Conservation (phyloP, 2,329 filamentous ascomycete genomes). For the Microcyclospora tardicrescens region DNA sequence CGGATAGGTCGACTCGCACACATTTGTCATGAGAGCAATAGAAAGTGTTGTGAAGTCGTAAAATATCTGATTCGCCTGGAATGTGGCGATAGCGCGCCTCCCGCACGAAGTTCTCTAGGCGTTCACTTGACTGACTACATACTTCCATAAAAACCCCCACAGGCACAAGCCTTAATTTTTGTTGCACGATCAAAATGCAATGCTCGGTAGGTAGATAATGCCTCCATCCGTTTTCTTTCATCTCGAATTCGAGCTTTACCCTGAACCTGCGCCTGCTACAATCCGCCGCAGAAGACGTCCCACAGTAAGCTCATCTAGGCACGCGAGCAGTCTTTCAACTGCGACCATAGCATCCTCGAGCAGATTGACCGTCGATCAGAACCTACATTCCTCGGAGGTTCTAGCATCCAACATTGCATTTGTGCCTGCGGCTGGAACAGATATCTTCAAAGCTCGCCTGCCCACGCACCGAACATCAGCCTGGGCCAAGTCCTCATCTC, state of each 20-base stretch:
- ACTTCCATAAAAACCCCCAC: conserved; percentile 14
- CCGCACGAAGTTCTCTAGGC: background rate
- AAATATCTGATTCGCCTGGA: background rate
- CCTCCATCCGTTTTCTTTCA: conserved; percentile 54
- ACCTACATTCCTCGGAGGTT: no score
- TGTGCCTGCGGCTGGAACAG: conserved; percentile 27
- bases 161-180: background rate
- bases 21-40: no score
- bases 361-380: no score
- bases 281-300: conserved; percentile 1
- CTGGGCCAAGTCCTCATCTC: conserved; percentile 16
- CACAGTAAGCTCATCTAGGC: conserved; percentile 1
- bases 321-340: conserved; percentile 2
- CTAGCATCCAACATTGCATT: conserved; percentile 14
- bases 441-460: conserved; percentile 34
- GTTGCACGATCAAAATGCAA: no score
- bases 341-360: background rate
- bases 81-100: conserved; percentile 1
- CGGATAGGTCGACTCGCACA: no score
- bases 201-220: conserved; percentile 28
- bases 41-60: background rate
- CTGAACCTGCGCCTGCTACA: conserved; percentile 19
- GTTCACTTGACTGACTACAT: conserved; percentile 1
- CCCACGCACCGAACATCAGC: conserved; percentile 29
- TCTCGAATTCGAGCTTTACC: conserved; percentile 46